Evolutionary conservation across 192 early-diverging fungal species (phyloP).

Genomic region (Pilaira anomala): DNA sequence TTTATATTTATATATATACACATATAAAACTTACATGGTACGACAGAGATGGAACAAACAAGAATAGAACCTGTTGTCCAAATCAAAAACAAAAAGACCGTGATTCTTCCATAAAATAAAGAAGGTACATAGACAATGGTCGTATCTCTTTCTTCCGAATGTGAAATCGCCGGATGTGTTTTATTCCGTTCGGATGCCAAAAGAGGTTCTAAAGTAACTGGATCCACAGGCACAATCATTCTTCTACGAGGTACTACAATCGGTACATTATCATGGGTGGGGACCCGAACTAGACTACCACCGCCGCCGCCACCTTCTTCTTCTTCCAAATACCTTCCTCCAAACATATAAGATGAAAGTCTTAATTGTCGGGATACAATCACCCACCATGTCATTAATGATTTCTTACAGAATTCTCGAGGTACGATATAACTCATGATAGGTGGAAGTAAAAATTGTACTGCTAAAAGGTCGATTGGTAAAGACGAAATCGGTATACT

Average conservation of each 20-base stretch:
- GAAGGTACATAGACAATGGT: constrained; percentile 82
- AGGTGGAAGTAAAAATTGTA: constrained; percentile 72
- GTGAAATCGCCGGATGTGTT: constrained; percentile 45
- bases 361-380: constrained; percentile 61
- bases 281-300: constrained; percentile 77
- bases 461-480: constrained; percentile 71
- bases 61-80: constrained; percentile 25
- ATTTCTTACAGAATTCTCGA: constrained; percentile 42
- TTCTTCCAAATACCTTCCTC: constrained; percentile 65
- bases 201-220: constrained; percentile 42
- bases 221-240: constrained; percentile 79
- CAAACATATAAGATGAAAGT: constrained; percentile 80
- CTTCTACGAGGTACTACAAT: constrained; percentile 69
- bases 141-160: constrained; percentile 40
- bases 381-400: constrained; percentile 61
- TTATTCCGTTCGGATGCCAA: constrained; percentile 56
- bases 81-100: constrained; percentile 45
- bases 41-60: constrained; percentile 23
- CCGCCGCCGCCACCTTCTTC: constrained; percentile 38
- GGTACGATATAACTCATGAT: constrained; percentile 61
- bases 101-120: constrained; percentile 56
- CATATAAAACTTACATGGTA: constrained; percentile 37
- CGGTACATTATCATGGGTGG: constrained; percentile 72
- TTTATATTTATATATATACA: neutral
- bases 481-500: constrained; percentile 38